phyloP scores from a whole-genome alignment of 2,329 filamentous ascomycete species.

The Colletotrichum camelliae region DNA sequence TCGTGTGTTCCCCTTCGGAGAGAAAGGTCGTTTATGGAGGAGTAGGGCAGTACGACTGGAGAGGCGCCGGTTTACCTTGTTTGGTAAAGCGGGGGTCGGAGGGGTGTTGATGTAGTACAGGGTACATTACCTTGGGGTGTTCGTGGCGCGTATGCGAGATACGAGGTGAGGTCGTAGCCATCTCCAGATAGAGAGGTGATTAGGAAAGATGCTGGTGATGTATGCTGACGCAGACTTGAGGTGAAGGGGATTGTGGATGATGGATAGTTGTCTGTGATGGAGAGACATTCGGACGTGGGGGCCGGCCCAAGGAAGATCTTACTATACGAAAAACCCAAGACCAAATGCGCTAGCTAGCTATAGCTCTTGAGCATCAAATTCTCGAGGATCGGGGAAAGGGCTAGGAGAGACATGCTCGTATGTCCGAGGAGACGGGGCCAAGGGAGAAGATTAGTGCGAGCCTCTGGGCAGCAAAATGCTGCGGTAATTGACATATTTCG shows the following conservation, averaged over 20 bases:
- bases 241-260: neutral
- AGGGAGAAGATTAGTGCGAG: too few species aligned
- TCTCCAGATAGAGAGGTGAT: neutral
- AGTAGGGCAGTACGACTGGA: neutral
- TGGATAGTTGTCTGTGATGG: neutral
- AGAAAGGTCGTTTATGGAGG: neutral
- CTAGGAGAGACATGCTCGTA: constrained; percentile 1
- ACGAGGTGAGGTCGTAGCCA: neutral
- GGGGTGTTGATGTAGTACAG: neutral
- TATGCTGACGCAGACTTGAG: constrained; percentile 2
- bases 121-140: neutral
- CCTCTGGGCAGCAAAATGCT: neutral
- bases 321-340: neutral
- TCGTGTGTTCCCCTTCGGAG: neutral
- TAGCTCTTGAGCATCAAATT: neutral
- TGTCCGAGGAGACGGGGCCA: neutral
- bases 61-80: neutral
- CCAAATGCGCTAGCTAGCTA: neutral
- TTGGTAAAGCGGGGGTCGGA: neutral
- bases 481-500: neutral
- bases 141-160: neutral
- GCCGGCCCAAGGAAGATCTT: neutral
- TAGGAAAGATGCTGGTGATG: neutral
- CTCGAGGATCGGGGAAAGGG: neutral
- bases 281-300: neutral